Percentiles rank a stretch among this genome's conserved stretches.
Evolutionary conservation across 2,329 filamentous ascomycete genomes (phyloP).

Genomic region (Escovopsis sp.): DNA sequence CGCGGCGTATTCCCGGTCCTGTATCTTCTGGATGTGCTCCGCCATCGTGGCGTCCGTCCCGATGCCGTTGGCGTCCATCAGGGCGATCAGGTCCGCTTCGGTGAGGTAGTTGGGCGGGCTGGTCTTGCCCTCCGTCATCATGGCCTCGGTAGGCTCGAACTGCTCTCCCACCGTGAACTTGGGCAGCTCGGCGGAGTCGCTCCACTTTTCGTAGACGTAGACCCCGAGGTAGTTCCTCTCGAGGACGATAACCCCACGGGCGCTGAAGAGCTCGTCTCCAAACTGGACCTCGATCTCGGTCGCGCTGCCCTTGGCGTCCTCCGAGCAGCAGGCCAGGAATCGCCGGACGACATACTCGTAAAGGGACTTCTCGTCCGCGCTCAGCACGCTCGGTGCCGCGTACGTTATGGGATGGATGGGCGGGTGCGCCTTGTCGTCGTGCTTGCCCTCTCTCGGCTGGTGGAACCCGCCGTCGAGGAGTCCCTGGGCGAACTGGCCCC

Average conservation of each 20-base stretch:
- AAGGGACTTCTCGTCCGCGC: slow-evolving; percentile 55
- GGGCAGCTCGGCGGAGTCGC: slow-evolving; percentile 69
- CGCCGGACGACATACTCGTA: slow-evolving; percentile 88
- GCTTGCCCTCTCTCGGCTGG: slow-evolving; percentile 64
- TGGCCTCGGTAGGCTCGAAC: slow-evolving; percentile 78
- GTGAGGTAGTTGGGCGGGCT: slow-evolving; percentile 74
- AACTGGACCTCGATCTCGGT: slow-evolving; percentile 78
- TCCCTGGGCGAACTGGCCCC: slow-evolving; percentile 67
- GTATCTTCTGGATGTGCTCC: slow-evolving; percentile 93
- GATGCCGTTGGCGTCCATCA: slow-evolving; percentile 98
- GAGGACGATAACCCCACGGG: slow-evolving; percentile 71
- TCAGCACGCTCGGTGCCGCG: slow-evolving; percentile 48
- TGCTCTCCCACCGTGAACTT: slow-evolving; percentile 63
- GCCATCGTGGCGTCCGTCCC: slow-evolving; percentile 99
- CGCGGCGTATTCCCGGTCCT: slow-evolving; percentile 73
- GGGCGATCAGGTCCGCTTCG: slow-evolving; percentile 83
- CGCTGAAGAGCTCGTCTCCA: slow-evolving; percentile 67
- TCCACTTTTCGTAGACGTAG: slow-evolving; percentile 95
- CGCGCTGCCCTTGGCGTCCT: slow-evolving; percentile 76
- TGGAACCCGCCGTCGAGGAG: slow-evolving; percentile 64
- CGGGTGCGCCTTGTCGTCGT: slow-evolving; percentile 95
- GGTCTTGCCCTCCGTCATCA: slow-evolving; percentile 85
- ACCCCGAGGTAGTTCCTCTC: slow-evolving; percentile 91
- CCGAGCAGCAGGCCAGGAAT: slow-evolving; percentile 89
- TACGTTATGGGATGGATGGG: slow-evolving; percentile 95